Conservation (phyloP, 352 stramenopile species). For the Globisporangium nunn region DNA sequence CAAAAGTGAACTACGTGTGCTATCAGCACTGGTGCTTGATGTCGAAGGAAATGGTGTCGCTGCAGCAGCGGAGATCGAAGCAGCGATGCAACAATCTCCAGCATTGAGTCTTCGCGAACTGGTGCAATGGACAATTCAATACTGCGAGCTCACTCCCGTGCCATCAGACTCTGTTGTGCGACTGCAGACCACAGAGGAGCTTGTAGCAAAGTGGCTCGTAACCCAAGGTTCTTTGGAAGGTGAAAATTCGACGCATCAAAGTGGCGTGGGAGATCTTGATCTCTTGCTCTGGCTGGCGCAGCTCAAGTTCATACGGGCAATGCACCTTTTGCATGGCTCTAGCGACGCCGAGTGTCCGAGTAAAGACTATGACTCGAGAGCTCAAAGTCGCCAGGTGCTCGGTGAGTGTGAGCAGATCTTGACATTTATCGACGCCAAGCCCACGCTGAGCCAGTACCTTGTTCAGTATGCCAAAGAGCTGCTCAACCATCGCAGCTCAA, state of each 20-base stretch:
- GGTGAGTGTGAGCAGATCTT: slow-evolving; percentile 13
- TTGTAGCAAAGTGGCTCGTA: slow-evolving; percentile 12
- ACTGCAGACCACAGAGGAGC: slow-evolving; percentile 18
- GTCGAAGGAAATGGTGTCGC: slow-evolving; percentile 23
- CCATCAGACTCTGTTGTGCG: slow-evolving; percentile 8
- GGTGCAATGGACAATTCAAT: slow-evolving; percentile 24
- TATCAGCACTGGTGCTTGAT: slow-evolving; percentile 24
- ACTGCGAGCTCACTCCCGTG: slow-evolving; percentile 18
- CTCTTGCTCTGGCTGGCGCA: slow-evolving; percentile 21
- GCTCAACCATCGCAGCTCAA: not conserved
- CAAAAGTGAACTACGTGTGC: slow-evolving; percentile 6
- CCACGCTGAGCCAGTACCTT: slow-evolving; percentile 4
- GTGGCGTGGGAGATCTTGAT: slow-evolving; percentile 9
- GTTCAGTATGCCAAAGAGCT: not conserved
- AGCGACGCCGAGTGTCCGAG: too few relatives aligned
- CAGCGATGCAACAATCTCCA: slow-evolving; percentile 11
- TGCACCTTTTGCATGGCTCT: slow-evolving; percentile 13
- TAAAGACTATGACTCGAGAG: not conserved
- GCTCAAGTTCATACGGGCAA: slow-evolving; percentile 27
- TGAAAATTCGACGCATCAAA: not conserved
- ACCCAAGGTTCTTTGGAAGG: not conserved
- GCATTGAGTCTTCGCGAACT: slow-evolving; percentile 22
- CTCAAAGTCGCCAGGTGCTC: slow-evolving; percentile 1
- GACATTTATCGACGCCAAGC: slow-evolving; percentile 6
- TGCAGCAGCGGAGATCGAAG: slow-evolving; percentile 16